phyloP scores from a whole-genome alignment of 805 yeast genomes.

The Candida odintsovae region DNA sequence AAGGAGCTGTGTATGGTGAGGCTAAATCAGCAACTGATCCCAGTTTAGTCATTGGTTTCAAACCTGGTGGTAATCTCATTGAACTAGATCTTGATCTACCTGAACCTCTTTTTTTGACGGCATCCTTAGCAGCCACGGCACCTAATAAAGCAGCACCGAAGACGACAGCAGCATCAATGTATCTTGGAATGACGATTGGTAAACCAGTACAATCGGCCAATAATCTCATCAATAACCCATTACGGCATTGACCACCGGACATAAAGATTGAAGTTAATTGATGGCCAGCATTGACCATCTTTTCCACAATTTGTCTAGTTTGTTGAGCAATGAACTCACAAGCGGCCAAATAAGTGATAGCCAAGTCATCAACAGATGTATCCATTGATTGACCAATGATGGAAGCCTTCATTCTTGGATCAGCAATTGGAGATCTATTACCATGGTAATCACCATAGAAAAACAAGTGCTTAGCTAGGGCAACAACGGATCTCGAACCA shows the following conservation, averaged over 20 bases:
- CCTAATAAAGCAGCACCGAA: conserved; percentile 94
- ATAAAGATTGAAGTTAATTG: conserved; percentile 68
- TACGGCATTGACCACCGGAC: conserved; percentile 97
- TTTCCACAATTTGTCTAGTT: conserved; percentile 89
- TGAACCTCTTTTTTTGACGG: conserved; percentile 25
- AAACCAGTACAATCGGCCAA: conserved; percentile 90
- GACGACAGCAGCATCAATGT: conserved; percentile 95
- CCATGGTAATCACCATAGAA: conserved; percentile 97
- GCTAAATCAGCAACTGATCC: conserved; percentile 27
- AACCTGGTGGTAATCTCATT: conserved; percentile 22
- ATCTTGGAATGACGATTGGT: conserved; percentile 89
- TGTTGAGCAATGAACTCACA: conserved; percentile 98
- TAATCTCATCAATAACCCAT: conserved; percentile 80
- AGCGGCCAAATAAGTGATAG: conserved; percentile 83
- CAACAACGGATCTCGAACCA: conserved; percentile 64
- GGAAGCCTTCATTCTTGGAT: conserved; percentile 86
- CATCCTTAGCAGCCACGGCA: conserved; percentile 82
- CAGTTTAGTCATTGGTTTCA: conserved; percentile 18
- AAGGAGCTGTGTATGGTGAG: conserved; percentile 75
- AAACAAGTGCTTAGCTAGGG: conserved; percentile 78
- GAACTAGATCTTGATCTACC: conserved; percentile 20
- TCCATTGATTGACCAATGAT: conserved; percentile 94
- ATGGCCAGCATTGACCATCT: conserved; percentile 80
- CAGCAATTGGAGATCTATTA: conserved; percentile 96
- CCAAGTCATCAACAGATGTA: conserved; percentile 74